Evolutionary conservation across 495 filamentous ascomycete species (phyloP).

Genomic region (Penicillium antarcticum): DNA sequence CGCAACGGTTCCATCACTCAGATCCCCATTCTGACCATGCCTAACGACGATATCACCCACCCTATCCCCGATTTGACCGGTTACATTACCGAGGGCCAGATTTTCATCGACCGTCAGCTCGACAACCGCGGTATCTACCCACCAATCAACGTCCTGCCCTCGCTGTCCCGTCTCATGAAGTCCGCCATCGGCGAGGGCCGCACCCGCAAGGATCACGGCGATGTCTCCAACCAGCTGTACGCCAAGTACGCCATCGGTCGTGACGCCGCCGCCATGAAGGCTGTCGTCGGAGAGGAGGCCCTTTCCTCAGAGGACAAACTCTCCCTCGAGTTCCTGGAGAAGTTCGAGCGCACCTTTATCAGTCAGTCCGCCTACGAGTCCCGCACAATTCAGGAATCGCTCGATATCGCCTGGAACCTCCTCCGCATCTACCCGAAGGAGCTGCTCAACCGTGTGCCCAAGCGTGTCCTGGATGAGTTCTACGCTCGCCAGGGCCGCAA

Average conservation of each 20-base stretch:
- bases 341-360: conserved; percentile 95
- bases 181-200: conserved; percentile 96
- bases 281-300: conserved; percentile 97
- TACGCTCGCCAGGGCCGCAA: conserved; percentile 69
- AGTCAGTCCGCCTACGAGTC: conserved; percentile 87
- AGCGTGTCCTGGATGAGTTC: conserved; percentile 88
- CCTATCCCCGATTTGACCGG: conserved; percentile 98
- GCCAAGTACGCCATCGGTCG: conserved; percentile 99
- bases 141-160: conserved; percentile 98
- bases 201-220: conserved; percentile 92
- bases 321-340: conserved; percentile 95
- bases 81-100: conserved; percentile 98
- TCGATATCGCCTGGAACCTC: conserved; percentile 94
- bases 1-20: conserved; percentile 98
- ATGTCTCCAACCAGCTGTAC: conserved; percentile 99
- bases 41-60: conserved; percentile 99
- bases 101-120: conserved; percentile 93
- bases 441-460: conserved; percentile 93
- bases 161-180: conserved; percentile 99
- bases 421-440: conserved; percentile 97
- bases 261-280: conserved; percentile 98
- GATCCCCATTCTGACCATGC: conserved; percentile 98
- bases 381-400: conserved; percentile 82
- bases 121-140: conserved; percentile 97
- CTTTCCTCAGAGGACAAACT: conserved; percentile 95